Evolutionary conservation across 805 yeast species (phyloP).

Genomic region (Lipomyces yamanashiensis): DNA sequence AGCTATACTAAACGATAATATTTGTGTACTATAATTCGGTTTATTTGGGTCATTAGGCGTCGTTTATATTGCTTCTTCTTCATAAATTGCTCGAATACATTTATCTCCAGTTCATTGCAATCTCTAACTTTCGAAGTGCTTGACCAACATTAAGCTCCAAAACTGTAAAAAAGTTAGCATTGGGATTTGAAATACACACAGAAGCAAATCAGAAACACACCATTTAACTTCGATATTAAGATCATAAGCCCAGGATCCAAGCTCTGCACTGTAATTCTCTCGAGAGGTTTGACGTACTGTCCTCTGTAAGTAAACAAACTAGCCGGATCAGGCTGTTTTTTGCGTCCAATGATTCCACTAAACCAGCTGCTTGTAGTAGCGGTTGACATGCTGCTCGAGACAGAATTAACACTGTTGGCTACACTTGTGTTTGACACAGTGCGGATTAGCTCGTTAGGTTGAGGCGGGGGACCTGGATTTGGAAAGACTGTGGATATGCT

Average conservation of each 20-base stretch:
- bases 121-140: constrained; percentile 33
- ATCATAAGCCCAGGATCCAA: constrained; percentile 35
- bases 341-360: constrained; percentile 24
- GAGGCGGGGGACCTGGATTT: neutral
- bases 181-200: neutral
- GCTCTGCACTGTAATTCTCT: constrained; percentile 35
- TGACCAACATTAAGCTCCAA: constrained; percentile 36
- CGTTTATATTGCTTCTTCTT: neutral
- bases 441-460: constrained; percentile 22
- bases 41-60: neutral
- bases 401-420: constrained; percentile 21
- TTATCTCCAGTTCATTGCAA: constrained; percentile 36
- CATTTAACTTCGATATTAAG: constrained; percentile 32
- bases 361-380: constrained; percentile 32
- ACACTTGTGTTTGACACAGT: constrained; percentile 23
- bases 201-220: constrained; percentile 6
- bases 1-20: neutral
- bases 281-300: constrained; percentile 24
- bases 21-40: neutral
- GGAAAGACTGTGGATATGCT: constrained; percentile 3
- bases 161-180: constrained; percentile 10
- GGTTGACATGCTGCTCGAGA: constrained; percentile 24
- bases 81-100: neutral
- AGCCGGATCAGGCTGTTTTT: constrained; percentile 24
- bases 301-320: constrained; percentile 26